Evolutionary conservation across 106 monocot genomes (phyloP).

Genomic region (Xerophyta viscosa): DNA sequence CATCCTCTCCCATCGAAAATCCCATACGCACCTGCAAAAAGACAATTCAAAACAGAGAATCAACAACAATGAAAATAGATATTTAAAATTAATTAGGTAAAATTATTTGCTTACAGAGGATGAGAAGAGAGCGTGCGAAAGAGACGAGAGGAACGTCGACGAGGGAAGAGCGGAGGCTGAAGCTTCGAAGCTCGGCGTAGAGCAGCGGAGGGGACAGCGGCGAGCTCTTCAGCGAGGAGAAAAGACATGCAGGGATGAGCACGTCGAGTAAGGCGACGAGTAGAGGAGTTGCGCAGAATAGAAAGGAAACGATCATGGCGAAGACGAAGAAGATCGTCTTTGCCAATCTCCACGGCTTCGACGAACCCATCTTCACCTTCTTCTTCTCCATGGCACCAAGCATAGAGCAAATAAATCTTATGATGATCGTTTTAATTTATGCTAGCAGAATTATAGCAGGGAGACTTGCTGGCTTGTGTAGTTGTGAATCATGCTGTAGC

Average conservation of each 20-base stretch:
- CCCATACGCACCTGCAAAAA: constrained; percentile 42
- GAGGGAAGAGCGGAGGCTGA: constrained; percentile 38
- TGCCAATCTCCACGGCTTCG: constrained; percentile 23
- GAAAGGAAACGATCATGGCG: constrained; percentile 37
- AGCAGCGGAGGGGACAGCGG: background rate
- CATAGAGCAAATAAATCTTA: background rate
- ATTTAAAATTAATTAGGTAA: background rate
- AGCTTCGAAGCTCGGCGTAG: constrained; percentile 18
- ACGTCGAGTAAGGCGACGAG: constrained; percentile 39
- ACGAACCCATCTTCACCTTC: background rate
- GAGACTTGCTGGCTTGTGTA: too few species aligned
- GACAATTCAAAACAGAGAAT: background rate
- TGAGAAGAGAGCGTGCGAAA: constrained; percentile 39
- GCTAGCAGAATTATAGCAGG: too few species aligned
- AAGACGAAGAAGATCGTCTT: constrained; percentile 46
- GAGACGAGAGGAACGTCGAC: constrained; percentile 61
- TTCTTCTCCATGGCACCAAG: constrained; percentile 2
- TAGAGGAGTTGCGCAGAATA: constrained; percentile 43
- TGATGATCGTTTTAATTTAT: background rate
- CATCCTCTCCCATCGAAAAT: constrained; percentile 45
- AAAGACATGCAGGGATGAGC: constrained; percentile 23
- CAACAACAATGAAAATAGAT: background rate
- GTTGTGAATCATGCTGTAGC: background rate
- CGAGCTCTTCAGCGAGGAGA: constrained; percentile 5
- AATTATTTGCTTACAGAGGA: constrained; percentile 40